Base-by-base conservation (phyloP, 495 filamentous ascomycete species). In the Tuber melanosporum region DNA sequence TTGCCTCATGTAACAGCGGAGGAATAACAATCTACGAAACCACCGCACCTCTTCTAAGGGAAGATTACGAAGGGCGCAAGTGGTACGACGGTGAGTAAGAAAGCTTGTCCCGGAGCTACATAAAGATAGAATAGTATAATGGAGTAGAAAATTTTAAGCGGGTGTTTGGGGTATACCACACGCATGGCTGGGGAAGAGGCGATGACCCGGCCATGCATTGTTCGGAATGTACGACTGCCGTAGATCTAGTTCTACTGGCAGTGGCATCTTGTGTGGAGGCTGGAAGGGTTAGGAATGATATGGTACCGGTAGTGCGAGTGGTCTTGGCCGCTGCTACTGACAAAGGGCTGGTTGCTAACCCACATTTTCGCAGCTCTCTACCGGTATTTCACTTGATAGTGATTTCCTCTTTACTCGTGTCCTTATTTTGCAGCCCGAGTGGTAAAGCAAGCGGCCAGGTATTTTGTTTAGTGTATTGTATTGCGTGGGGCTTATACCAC, bases 111-210 rank as follows among this genome's bases (percentile, higher is more conserved):
- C 26, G n/a, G 57, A 32, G 12, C n/a, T 10, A 57, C 22, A 62
- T 62, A 32, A 62, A 62, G 26, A 62, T 62, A 62, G 57, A 32
- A 26, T 62, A 62, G n/a, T 62, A 15, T 2, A 32, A 62, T 62
- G 15, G 0, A 62, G 57, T 62, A 32, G n/a, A 62, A 3, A 62
- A 26, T 62, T 62, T 62, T 62, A 62, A 32, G 57, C 57, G 4
- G 57, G n/a, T 32, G 57, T 62, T 62, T 62, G n/a, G 26, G 32
- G n/a, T 15, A 62, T 62, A 26, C 57, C 12, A 32, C 10, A 62
- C 9, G 57, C 57, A 62, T 62, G 57, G 57, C 57, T 62, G n/a
- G 57, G 57, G n/a, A 32, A 32, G 57, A 62, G 57, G 57, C 57
- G 32, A 62, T 62, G 57, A 17, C 57, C 5, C 57, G 10, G 3